A percentile compares a stretch with the other conserved stretches of the same genome.
phyloP scores from a whole-genome alignment of 1,284 basidiomycete species.

The Erythrobasidium hasegawianum region DNA sequence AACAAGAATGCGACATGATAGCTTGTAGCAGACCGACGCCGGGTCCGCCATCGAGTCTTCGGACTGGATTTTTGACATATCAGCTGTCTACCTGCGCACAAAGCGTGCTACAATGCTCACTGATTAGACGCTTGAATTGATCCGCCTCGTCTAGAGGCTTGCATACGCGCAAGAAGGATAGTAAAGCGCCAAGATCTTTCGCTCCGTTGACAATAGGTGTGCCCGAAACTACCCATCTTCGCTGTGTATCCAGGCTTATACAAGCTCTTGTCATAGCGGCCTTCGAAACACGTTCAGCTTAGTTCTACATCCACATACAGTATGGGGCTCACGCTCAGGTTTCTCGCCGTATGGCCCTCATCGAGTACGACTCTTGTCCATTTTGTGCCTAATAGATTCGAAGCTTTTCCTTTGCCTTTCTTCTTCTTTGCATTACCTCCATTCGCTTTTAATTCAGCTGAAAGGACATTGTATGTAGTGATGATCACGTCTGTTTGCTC shows the following conservation, averaged over 20 bases:
- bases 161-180: slow-evolving; percentile 78
- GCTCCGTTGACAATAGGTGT: slow-evolving; percentile 85
- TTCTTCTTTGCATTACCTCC: slow-evolving; percentile 22
- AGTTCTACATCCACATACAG: no score
- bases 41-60: slow-evolving; percentile 14
- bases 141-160: slow-evolving; percentile 73
- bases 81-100: no score
- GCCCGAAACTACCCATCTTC: slow-evolving; percentile 59
- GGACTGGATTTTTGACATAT: no score
- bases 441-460: slow-evolving; percentile 39
- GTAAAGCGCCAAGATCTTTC: slow-evolving; percentile 70
- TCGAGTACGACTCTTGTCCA: slow-evolving; percentile 88
- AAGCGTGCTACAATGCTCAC: slow-evolving; percentile 14
- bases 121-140: slow-evolving; percentile 37
- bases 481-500: slow-evolving; percentile 74
- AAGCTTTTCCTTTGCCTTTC: slow-evolving; percentile 43
- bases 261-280: slow-evolving; percentile 20
- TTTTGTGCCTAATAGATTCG: slow-evolving; percentile 59
- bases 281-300: no score
- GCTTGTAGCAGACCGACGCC: slow-evolving; percentile 54
- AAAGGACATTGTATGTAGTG: slow-evolving; percentile 74
- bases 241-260: slow-evolving; percentile 19
- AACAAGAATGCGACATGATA: slow-evolving; percentile 49
- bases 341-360: slow-evolving; percentile 83
- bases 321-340: slow-evolving; percentile 66